These are phyloP conservation scores for Hanseniaspora hatyaiensis DNA, from an alignment of 805 yeast genomes.

Conservation along the genomic window DNA sequence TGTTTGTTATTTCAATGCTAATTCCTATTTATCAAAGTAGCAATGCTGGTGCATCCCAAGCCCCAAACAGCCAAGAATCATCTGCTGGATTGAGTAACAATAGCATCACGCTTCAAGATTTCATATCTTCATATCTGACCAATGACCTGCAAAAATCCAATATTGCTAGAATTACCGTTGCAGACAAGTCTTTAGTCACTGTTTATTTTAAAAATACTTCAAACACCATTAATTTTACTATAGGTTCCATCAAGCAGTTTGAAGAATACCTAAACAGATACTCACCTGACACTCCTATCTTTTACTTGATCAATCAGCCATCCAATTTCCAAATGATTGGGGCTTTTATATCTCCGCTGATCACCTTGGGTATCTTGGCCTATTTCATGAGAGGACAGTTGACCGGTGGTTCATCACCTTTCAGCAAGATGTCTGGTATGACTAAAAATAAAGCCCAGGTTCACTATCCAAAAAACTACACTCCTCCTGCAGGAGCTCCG, in stretches of 20 bases:
- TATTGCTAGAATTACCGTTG: slow-evolving; percentile 61
- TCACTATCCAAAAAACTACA: slow-evolving; percentile 11
- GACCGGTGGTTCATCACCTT: slow-evolving; percentile 51
- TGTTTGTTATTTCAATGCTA: slow-evolving; percentile 6
- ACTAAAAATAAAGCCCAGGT: slow-evolving; percentile 71
- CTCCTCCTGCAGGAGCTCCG: slow-evolving; percentile 13
- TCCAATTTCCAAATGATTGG: slow-evolving; percentile 50
- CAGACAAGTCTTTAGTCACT: slow-evolving; percentile 57
- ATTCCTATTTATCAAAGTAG: slow-evolving; percentile 5
- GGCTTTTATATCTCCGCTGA: slow-evolving; percentile 63
- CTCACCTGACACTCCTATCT: slow-evolving; percentile 11
- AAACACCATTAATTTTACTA: slow-evolving; percentile 43
- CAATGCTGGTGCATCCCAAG: slow-evolving; percentile 18
- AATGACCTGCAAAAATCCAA: slow-evolving; percentile 59
- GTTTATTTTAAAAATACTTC: slow-evolving; percentile 12
- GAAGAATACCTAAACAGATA: slow-evolving; percentile 60
- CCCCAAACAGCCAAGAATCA: slow-evolving; percentile 21
- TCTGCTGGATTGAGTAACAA: slow-evolving; percentile 21
- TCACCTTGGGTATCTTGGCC: slow-evolving; percentile 65
- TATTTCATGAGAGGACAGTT: slow-evolving; percentile 23
- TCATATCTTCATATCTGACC: slow-evolving; percentile 44
- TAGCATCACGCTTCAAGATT: slow-evolving; percentile 61
- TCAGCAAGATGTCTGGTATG: slow-evolving; percentile 42
- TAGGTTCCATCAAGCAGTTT: slow-evolving; percentile 75
- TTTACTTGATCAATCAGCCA: slow-evolving; percentile 45